Evolutionary conservation across 768 basidiomycete species (phyloP), one percentile per base, ranked within the genome.

Genomic region (Scleroderma citrinum): DNA sequence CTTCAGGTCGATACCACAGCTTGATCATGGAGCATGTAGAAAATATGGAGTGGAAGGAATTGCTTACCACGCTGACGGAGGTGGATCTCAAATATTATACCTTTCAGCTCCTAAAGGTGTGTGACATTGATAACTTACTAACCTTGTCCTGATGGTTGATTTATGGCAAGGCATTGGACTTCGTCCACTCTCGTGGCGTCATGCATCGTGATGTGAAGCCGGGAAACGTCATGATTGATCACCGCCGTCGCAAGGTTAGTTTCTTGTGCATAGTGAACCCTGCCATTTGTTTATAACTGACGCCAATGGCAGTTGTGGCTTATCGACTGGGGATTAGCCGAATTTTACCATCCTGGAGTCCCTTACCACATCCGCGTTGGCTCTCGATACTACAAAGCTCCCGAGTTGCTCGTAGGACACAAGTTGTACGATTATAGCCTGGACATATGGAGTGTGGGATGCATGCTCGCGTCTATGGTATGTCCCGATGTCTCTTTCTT

Each of bases 291-390:
- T 42, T 50, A 35, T 14, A n/a, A 29, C 30, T n/a, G 44, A 39
- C 30, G 13, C 12, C 17, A 16, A 44, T 52, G 24, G n/a, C 53
- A 78, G 78, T 60, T 79, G 42, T 69, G 75, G 21, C 62, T 87
- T 50, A 87, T 86, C 53, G 85, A 87, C 66, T 87, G 85, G 85
- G 85, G 85, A 30, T 64, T 87, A 47, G 85, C 83, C 31, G 85
- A 87, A 60, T 87, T 87, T 64, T 87, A 86, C 61, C 82, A 85
- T 56, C 78, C 83, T 2, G 75, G 75, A 41, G 81, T 78, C 40
- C 76, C 83, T 31, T 85, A 85, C 66, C 84, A 86, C 59, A 82
- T 86, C 50, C 76, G 85, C 26, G 85, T 86, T 19, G 83, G 83
- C 17, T 79, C 76, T 46, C 72, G 83, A 56, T 85, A 85, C 64